Conservation (phyloP, 2,329 filamentous ascomycete genomes). For the Fusarium gaditjirri region DNA sequence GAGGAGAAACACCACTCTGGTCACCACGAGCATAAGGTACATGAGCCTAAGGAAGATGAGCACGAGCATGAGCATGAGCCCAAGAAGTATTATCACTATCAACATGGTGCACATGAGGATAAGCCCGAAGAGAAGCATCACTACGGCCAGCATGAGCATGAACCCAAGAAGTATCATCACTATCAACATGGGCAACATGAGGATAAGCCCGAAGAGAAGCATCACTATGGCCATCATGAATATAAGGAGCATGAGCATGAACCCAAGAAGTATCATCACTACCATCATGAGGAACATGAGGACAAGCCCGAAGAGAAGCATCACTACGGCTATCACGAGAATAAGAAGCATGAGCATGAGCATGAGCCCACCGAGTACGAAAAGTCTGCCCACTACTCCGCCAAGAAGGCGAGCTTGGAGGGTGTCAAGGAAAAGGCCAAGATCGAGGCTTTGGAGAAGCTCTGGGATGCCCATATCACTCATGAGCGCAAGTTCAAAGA, state of each 20-base stretch:
- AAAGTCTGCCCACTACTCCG: not conserved
- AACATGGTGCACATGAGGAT: not conserved
- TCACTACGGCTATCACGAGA: not conserved
- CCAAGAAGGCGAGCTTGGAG: not conserved
- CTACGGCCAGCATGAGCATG: not conserved
- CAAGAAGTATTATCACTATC: not conserved
- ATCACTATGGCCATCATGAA: not conserved
- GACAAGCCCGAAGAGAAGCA: not conserved
- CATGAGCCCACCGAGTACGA: not conserved
- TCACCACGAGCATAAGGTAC: not conserved
- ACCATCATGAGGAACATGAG: not conserved
- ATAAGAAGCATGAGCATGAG: not conserved
- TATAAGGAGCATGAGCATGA: not conserved
- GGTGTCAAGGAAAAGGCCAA: not conserved
- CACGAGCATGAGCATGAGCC: not conserved
- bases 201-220: not conserved
- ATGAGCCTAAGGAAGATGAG: not conserved
- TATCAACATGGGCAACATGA: not conserved
- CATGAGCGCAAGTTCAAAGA: not conserved
- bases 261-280: not conserved
- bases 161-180: not conserved
- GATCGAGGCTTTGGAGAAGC: not conserved
- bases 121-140: not conserved
- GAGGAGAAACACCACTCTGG: not conserved
- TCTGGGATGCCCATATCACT: not conserved